These are phyloP conservation scores for Aspergillus hancockii DNA, from an alignment of 495 filamentous ascomycete genomes.

Conservation along the genomic window DNA sequence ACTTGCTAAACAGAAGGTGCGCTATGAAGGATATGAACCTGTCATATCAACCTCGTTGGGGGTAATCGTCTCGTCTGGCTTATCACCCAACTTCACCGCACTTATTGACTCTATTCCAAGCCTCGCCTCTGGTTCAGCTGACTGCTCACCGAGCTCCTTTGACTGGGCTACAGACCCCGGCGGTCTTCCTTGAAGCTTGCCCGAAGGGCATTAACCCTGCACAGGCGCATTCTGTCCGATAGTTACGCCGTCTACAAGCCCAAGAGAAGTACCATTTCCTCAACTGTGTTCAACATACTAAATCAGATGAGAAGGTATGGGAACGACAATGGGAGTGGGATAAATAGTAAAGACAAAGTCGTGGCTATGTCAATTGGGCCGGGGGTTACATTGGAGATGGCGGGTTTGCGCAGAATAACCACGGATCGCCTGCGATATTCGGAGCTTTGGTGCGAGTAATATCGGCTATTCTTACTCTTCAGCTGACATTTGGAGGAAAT, in stretches of 20 bases:
- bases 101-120: background rate
- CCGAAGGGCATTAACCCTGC: background rate
- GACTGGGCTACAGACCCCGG: background rate
- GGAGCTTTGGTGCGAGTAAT: background rate
- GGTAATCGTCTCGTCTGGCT: background rate
- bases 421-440: background rate
- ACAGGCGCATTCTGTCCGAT: background rate
- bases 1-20: background rate
- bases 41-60: background rate
- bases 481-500: background rate
- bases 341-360: background rate
- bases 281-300: slow-evolving; percentile 6
- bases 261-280: background rate
- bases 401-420: background rate
- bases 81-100: background rate
- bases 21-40: background rate
- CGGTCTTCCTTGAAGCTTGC: background rate
- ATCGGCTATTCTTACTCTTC: background rate
- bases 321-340: too few species aligned
- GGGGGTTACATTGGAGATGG: slow-evolving; percentile 9
- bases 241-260: background rate
- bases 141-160: background rate
- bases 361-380: slow-evolving; percentile 4
- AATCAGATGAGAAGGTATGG: background rate
- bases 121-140: background rate